Base-by-base conservation (phyloP, 208 protist genomes). In the Leishmania aethiopica region DNA sequence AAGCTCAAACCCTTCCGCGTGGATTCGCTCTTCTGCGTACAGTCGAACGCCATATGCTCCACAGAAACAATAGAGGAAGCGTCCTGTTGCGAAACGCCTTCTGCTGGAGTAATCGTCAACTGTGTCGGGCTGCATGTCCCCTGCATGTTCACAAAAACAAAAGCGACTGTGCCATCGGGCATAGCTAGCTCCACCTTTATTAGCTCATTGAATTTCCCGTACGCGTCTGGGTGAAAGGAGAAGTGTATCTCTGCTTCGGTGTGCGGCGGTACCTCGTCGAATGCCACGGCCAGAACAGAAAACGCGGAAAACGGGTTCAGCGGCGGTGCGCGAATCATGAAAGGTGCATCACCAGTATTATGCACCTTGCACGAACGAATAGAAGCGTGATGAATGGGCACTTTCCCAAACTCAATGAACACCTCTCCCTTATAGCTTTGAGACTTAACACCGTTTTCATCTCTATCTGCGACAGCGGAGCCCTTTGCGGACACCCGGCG, bases 261-360 rank as follows among this genome's bases (percentile, higher is more conserved):
- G 37, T 81, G 70, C 13, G 77, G 53, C 53, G 77, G 79, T 47
- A 96, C 71, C 1, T 72, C 77, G 7, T 83, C 57, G 8, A 84
- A 77, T 7, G 90, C 83, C 37, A 84, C 85, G 25, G 84, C 86
- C 40, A 93, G 42, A 47, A 96, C 77, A 8, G 74, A 86, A 80
- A 96, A 96, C 2, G 91, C 84, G 25, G 93, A 94, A 15, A 91
- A 64, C 62, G 91, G 84, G 73, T 89, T 89, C 37, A 90, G 66
- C 28, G 93, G 90, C 42, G 88, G 91, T 7, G 93, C 66, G 45
- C 90, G 84, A 53, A 95, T 83, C 55, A 37, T 70, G 47, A 79
- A 85, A 45, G 79, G 47, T 3, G 77, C 67, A 25, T 73, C 75
- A 15, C 86, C 90, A 78, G 69, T 86, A 64, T 94, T 93, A 17